Percentiles rank a stretch among this genome's conserved stretches.
Conservation (phyloP, 176 grass and related monocot species). For the Carex parvula region DNA sequence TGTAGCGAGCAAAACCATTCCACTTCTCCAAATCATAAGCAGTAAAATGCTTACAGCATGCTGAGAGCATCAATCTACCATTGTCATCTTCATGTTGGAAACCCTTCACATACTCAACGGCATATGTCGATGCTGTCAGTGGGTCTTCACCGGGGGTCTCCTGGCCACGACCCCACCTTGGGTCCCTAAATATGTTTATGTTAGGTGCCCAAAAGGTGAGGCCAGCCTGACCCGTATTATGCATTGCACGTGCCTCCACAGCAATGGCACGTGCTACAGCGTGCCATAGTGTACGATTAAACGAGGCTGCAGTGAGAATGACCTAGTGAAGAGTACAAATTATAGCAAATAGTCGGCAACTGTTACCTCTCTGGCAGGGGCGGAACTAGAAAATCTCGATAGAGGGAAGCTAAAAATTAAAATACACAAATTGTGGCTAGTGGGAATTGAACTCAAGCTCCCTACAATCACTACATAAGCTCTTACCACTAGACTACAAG, state of each 20-base stretch:
- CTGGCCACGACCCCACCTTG: constrained; percentile 82
- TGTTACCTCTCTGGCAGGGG: background rate
- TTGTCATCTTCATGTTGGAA: constrained; percentile 63
- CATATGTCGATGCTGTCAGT: constrained; percentile 49
- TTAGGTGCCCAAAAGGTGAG: constrained; percentile 96
- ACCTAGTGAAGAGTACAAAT: constrained; percentile 35
- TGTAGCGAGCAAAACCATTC: constrained; percentile 56
- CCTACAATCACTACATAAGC: no score
- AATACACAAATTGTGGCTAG: no score
- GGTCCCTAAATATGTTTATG: constrained; percentile 97
- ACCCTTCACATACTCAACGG: constrained; percentile 69
- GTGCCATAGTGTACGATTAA: constrained; percentile 84
- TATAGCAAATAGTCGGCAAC: background rate
- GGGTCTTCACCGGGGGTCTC: constrained; percentile 95
- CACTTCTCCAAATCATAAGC: constrained; percentile 95
- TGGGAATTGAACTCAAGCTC: no score
- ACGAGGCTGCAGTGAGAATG: constrained; percentile 69
- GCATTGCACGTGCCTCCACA: constrained; percentile 79
- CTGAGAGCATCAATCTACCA: constrained; percentile 61
- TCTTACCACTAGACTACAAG: no score
- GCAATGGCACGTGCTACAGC: constrained; percentile 50
- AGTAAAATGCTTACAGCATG: constrained; percentile 89
- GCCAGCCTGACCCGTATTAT: constrained; percentile 76
- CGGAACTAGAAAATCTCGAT: no score
- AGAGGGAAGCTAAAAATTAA: no score